A percentile compares a stretch with the other conserved stretches of the same genome.
These are phyloP conservation scores for Trichophyton schoenleinii DNA, from an alignment of 2,329 filamentous ascomycete species.

Conservation along the genomic window DNA sequence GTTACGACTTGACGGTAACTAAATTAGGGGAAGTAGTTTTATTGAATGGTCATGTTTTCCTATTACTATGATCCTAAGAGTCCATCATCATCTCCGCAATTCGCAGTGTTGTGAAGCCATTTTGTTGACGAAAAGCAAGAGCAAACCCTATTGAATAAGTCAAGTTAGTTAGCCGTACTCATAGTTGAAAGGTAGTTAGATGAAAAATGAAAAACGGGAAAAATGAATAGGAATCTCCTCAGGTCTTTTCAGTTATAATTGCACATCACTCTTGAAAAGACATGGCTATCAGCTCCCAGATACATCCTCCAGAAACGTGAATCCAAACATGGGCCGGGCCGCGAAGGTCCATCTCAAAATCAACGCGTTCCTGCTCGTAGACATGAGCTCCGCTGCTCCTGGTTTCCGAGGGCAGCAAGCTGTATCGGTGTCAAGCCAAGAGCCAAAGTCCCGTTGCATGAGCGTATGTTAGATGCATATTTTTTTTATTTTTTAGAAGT, in stretches of 20 bases:
- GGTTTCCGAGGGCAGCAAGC: background rate
- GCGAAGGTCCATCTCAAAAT: background rate
- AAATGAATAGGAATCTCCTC: conserved; percentile 22
- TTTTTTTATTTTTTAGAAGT: background rate
- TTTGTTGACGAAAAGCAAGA: background rate
- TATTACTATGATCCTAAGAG: background rate
- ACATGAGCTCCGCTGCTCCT: background rate
- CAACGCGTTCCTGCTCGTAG: background rate
- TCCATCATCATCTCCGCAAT: background rate
- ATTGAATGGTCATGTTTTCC: background rate
- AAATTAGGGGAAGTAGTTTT: background rate
- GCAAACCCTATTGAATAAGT: background rate
- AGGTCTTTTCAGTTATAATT: conserved; percentile 35
- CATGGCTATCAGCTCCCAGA: background rate
- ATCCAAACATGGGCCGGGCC: background rate
- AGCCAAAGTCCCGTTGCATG: background rate
- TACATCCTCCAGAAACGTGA: background rate
- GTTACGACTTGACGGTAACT: background rate
- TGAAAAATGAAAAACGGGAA: background rate
- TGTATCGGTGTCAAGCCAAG: background rate
- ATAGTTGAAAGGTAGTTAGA: too few species aligned
- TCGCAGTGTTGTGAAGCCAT: background rate
- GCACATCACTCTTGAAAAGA: conserved; percentile 25
- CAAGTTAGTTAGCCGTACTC: background rate
- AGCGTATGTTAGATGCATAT: background rate